These are phyloP conservation scores for Collybiopsis confluens DNA, from an alignment of 768 basidiomycete species.

Conservation along the genomic window DNA sequence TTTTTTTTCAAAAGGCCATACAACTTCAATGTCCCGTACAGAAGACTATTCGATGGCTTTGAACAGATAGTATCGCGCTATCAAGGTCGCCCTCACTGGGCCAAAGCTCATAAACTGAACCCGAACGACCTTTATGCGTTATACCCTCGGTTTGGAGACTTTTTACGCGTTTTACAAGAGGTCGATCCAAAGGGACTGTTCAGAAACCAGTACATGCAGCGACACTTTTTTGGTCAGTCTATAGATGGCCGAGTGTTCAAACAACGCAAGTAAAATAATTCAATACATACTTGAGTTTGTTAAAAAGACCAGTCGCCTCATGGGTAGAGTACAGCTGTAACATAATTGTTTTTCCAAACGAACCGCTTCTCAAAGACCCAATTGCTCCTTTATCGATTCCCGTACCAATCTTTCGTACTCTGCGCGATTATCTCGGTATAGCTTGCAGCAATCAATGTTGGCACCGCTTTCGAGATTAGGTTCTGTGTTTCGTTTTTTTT, in stretches of 20 bases:
- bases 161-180: slow-evolving; percentile 55
- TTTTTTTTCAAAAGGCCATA: slow-evolving; percentile 75
- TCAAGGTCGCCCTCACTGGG: slow-evolving; percentile 93
- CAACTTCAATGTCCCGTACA: slow-evolving; percentile 78
- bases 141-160: slow-evolving; percentile 84
- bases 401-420: slow-evolving; percentile 89
- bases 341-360: too few relatives aligned
- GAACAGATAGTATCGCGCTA: slow-evolving; percentile 66
- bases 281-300: not conserved
- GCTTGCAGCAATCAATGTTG: slow-evolving; percentile 95
- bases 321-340: too few relatives aligned
- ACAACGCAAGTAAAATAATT: not conserved
- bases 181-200: slow-evolving; percentile 78
- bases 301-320: not conserved
- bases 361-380: slow-evolving; percentile 54
- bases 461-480: slow-evolving; percentile 97
- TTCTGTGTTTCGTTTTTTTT: too few relatives aligned
- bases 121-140: slow-evolving; percentile 58
- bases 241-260: slow-evolving; percentile 41
- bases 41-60: slow-evolving; percentile 69
- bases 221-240: slow-evolving; percentile 75
- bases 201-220: slow-evolving; percentile 83
- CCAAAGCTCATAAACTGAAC: slow-evolving; percentile 77
- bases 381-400: slow-evolving; percentile 77
- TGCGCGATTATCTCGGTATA: slow-evolving; percentile 83